Percentiles rank a stretch among this genome's conserved stretches.
Conservation (phyloP, 345 rosid genomes). For the Acer negundo region DNA sequence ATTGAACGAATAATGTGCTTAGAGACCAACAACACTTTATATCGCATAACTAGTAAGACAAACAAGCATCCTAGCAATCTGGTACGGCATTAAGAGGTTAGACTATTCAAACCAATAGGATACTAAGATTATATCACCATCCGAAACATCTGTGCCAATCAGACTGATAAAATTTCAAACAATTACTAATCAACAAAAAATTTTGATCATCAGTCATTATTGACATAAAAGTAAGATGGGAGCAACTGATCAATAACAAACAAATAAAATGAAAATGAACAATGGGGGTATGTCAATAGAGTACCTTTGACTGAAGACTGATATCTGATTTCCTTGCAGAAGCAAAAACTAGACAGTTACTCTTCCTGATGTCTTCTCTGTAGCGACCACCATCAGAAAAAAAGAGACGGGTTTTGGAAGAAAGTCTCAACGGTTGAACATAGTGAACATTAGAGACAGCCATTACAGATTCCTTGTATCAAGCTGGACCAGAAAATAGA, state of each 20-base stretch:
- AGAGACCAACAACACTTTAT: not conserved
- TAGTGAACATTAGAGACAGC: not conserved
- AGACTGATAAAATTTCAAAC: not conserved
- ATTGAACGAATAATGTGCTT: not conserved
- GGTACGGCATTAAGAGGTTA: too few relatives aligned
- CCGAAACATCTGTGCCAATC: not conserved
- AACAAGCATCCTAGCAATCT: too few relatives aligned
- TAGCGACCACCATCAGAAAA: not conserved
- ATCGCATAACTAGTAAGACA: not conserved
- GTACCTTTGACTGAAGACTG: constrained; percentile 12
- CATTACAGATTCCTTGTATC: constrained; percentile 4
- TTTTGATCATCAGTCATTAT: too few relatives aligned
- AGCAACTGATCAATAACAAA: not conserved
- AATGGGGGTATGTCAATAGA: not conserved
- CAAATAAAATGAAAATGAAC: constrained; percentile 3
- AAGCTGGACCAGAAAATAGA: not conserved
- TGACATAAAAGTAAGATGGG: too few relatives aligned
- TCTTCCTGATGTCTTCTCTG: not conserved
- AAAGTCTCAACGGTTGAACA: not conserved
- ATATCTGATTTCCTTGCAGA: not conserved
- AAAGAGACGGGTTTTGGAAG: not conserved
- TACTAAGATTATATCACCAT: not conserved
- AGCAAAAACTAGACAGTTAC: not conserved
- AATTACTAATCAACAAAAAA: not conserved
- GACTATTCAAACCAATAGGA: not conserved